Evolutionary conservation across 2,329 filamentous ascomycete genomes (phyloP), one percentile per base, ranked within the genome.

Genomic region (Thermothelomyces thermophilus): DNA sequence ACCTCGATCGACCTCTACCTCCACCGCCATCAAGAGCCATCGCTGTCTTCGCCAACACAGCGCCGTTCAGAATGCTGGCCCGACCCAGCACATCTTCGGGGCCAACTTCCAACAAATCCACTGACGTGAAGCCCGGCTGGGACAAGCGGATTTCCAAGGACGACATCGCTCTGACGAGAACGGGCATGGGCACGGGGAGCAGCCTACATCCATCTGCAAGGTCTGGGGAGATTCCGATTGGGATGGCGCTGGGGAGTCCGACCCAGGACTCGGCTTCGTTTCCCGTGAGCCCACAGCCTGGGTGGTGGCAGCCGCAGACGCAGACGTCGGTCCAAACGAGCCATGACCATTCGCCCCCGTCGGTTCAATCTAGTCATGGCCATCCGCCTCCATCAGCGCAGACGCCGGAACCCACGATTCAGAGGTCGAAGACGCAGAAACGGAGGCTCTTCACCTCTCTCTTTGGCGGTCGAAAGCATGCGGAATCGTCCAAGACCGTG

Each of bases 221-320:
- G 55, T 71, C 72, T 2, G 66, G 69, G 7, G 70, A 72, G 39
- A 68, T 70, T 53, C 73, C 71, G 58, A 89, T 90, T 54, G 86
- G 86, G 9, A 83, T 90, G 74, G 86, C 86, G 1, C 68, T 89
- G 49, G 86, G 85, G 28, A 89, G 84, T 60, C 86, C 86, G 20
- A 69, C 73, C n/a, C 69, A 70, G 34, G 65, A 68, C 14, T 68
- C 69, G 57, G 64, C 60, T 30, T 62, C 60, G 41, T 20, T 36
- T 54, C 8, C 46, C 2, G 31, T 22, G 16, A 51, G 47, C 17
- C 47, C 54, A 8, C 42, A 51, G n/a, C 17, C 42, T 50, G 53
- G 42, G 26, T 58, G 42, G 26, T 58, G 49, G 56, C 52, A 45
- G 46, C 53, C 41, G 35, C 58, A 52, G 36, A 16, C 46, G 16